Conservation (phyloP, 2,329 filamentous ascomycete species). For the Simplicillium aogashimaense region DNA sequence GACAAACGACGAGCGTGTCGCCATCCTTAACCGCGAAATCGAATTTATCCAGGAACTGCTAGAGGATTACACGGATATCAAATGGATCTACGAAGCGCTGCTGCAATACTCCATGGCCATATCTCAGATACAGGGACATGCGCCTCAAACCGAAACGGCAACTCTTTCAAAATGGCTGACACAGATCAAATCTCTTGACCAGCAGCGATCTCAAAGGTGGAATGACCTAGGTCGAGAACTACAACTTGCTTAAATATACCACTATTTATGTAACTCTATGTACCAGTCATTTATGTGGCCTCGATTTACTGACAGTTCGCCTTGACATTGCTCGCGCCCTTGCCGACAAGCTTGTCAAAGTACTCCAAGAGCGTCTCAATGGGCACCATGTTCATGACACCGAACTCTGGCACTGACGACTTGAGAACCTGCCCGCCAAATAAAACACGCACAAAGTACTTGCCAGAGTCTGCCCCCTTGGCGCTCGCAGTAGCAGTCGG, state of each 20-base stretch:
- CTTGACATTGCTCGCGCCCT: constrained; percentile 31
- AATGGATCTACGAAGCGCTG: constrained; percentile 85
- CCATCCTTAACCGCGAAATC: constrained; percentile 61
- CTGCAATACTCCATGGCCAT: constrained; percentile 61
- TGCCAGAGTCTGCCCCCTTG: constrained; percentile 44
- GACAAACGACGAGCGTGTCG: constrained; percentile 46
- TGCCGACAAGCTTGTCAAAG: constrained; percentile 60
- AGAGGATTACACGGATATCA: constrained; percentile 48
- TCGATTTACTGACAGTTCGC: constrained; percentile 14
- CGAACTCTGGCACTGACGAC: constrained; percentile 61
- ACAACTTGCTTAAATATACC: not conserved
- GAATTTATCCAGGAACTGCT: constrained; percentile 60
- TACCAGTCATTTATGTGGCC: too few relatives aligned
- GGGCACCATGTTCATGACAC: constrained; percentile 60
- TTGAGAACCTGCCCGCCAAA: constrained; percentile 58
- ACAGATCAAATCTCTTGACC: constrained; percentile 60
- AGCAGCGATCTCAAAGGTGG: constrained; percentile 68
- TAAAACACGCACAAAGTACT: constrained; percentile 54
- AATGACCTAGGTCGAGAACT: constrained; percentile 49
- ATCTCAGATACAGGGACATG: constrained; percentile 38
- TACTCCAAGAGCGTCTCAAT: constrained; percentile 55
- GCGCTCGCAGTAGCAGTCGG: constrained; percentile 5
- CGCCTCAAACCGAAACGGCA: constrained; percentile 27
- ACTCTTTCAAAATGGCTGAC: constrained; percentile 50
- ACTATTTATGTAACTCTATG: too few relatives aligned